Conservation (phyloP, 2,329 filamentous ascomycete genomes). For the Amauroascus niger region DNA sequence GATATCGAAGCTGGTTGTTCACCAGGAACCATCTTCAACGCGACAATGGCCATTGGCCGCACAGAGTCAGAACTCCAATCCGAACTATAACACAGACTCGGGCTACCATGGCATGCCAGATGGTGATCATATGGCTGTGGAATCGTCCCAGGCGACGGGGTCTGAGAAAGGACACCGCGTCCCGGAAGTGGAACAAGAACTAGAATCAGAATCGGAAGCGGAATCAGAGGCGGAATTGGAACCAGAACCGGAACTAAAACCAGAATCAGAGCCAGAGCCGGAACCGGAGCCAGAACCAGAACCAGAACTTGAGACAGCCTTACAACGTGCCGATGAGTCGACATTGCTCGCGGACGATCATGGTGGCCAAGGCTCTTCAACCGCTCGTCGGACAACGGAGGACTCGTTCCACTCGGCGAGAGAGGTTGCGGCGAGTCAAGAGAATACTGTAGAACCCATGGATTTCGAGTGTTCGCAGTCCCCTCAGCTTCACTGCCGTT, state of each 20-base stretch:
- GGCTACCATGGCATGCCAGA: constrained; percentile 41
- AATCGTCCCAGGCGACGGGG: constrained; percentile 3
- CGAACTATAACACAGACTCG: constrained; percentile 37
- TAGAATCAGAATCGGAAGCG: not conserved
- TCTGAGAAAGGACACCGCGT: not conserved
- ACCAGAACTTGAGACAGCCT: constrained; percentile 18
- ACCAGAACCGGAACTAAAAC: too few relatives aligned
- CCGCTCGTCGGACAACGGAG: constrained; percentile 32
- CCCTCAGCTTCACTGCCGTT: not conserved
- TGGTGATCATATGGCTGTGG: constrained; percentile 31
- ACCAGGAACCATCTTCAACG: constrained; percentile 14
- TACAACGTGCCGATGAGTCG: constrained; percentile 28
- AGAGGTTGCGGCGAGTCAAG: constrained; percentile 30
- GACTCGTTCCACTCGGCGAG: constrained; percentile 41
- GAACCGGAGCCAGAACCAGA: not conserved
- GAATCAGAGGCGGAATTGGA: not conserved
- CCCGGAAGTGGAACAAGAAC: too few relatives aligned
- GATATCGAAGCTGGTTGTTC: constrained; percentile 26
- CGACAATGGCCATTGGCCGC: constrained; percentile 21
- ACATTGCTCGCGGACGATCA: constrained; percentile 15
- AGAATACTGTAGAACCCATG: constrained; percentile 32
- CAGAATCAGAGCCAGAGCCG: not conserved
- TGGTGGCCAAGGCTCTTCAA: constrained; percentile 21
- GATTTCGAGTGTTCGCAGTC: constrained; percentile 19
- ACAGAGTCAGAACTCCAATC: constrained; percentile 32